Conservation (phyloP, 768 basidiomycete species). For the Tricholomella constricta region DNA sequence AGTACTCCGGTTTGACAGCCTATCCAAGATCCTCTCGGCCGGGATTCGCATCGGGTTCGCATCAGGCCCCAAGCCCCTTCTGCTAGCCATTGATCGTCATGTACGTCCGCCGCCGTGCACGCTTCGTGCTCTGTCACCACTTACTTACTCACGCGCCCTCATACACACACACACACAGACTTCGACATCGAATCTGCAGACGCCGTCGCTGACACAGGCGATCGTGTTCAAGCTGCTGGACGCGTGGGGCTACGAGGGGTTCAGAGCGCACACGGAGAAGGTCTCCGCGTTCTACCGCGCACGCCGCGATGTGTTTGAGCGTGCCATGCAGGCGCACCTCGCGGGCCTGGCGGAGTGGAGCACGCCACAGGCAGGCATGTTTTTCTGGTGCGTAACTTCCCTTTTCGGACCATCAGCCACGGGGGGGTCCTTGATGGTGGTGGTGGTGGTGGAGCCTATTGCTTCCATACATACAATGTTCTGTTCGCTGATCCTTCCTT, state of each 20-base stretch:
- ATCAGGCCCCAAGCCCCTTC: conserved; percentile 63
- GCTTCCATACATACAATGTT: background rate
- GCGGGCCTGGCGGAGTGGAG: conserved; percentile 71
- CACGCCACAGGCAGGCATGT: conserved; percentile 80
- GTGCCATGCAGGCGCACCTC: conserved; percentile 67
- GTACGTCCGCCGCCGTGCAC: too few relatives aligned
- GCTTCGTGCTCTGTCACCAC: too few relatives aligned
- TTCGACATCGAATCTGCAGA: conserved; percentile 59
- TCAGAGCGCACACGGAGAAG: conserved; percentile 59
- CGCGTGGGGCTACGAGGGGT: conserved; percentile 73
- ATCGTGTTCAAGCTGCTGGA: conserved; percentile 56
- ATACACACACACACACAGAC: too few relatives aligned
- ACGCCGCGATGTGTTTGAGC: conserved; percentile 74
- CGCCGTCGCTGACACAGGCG: conserved; percentile 59
- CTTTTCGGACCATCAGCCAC: background rate
- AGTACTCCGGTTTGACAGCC: conserved; percentile 81
- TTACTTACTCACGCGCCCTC: conserved; percentile 26
- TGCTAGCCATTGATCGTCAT: conserved; percentile 67
- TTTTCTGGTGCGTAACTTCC: conserved; percentile 30
- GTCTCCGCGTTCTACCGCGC: conserved; percentile 70
- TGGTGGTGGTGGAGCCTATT: background rate
- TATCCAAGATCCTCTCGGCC: conserved; percentile 75
- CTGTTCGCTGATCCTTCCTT: background rate
- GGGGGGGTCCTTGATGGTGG: background rate
- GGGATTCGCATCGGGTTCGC: conserved; percentile 77